Evolutionary conservation across 2,329 filamentous ascomycete species (phyloP), one percentile per base, ranked within the genome.

Genomic region (Xylaria hypoxylon): DNA sequence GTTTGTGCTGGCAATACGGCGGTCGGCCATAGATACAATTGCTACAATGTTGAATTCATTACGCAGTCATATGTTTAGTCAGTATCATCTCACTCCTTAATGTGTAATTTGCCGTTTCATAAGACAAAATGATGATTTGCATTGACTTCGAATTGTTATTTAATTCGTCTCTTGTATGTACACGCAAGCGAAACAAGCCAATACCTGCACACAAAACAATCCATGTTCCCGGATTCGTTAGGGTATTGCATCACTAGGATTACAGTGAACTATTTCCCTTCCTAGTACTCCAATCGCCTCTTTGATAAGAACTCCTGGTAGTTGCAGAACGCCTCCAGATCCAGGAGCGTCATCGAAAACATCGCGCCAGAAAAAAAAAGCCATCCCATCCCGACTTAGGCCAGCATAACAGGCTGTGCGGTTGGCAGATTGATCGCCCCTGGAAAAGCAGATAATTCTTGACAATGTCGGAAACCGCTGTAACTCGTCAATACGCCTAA

Each of bases 171-270:
- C 57, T 45, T 17, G 33, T 22, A 22, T 53, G 31, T 45, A 48
- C 56, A 24, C 22, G 42, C 6, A 59, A 59, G 35, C 33, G 8
- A 31, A 35, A 42, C 35, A 44, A 24, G 35, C 22, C 24, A 55
- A 33, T 44, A 13, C 26, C 44, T 15, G n/a, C 15, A n/a, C 26
- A 52, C 35, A 26, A 52, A 63, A 50, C 19, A 51, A 35, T 22
- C 24, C 44, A 15, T 24, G 22, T 22, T 55, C 53, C n/a, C n/a
- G 35, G 31, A 48, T 50, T 62, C 44, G 33, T 33, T 50, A 24
- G 56, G 51, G 59, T 64, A 64, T 69, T 53, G 52, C 42, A 62
- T 69, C 42, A 42, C 45, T 59, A 48, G n/a, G 31, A 59, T 47
- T 56, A 62, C 38, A 53, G 50, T 60, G 53, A 62, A 44, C 24